Evolutionary conservation across 2,329 filamentous ascomycete species (phyloP).

Genomic region (Diaporthe citriasiana): DNA sequence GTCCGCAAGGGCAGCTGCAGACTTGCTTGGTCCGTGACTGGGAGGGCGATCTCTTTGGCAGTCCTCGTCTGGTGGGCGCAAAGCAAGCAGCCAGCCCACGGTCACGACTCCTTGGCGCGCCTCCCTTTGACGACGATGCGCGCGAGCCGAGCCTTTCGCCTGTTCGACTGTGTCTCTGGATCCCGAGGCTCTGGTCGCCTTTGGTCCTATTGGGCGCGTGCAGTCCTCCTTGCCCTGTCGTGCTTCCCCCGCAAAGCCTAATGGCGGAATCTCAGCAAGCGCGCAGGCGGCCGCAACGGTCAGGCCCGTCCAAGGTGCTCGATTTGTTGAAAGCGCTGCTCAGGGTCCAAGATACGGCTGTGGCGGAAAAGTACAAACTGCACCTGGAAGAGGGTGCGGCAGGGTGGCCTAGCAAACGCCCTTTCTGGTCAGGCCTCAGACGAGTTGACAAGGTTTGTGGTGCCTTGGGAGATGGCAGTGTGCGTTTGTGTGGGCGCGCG

Average conservation of each 20-base stretch:
- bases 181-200: conserved; percentile 26
- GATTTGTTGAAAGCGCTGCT: background rate
- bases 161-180: conserved; percentile 2
- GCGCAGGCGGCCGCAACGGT: conserved; percentile 24
- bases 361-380: conserved; percentile 5
- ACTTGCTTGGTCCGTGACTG: conserved; percentile 38
- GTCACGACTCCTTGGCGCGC: conserved; percentile 20
- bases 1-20: conserved; percentile 42
- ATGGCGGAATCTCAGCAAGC: conserved; percentile 34
- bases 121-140: conserved; percentile 24
- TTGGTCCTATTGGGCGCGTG: conserved; percentile 34
- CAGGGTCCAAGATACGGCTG: conserved; percentile 8
- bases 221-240: conserved; percentile 34
- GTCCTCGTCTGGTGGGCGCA: conserved; percentile 34
- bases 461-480: background rate
- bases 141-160: conserved; percentile 38
- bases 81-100: conserved; percentile 32
- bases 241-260: conserved; percentile 38
- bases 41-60: conserved; percentile 36
- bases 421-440: background rate
- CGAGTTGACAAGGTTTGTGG: conserved; percentile 4
- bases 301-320: background rate
- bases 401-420: background rate
- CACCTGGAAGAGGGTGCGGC: background rate
- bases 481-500: background rate